phyloP scores from a whole-genome alignment of 2,329 filamentous ascomycete genomes.

The Didymella exigua region DNA sequence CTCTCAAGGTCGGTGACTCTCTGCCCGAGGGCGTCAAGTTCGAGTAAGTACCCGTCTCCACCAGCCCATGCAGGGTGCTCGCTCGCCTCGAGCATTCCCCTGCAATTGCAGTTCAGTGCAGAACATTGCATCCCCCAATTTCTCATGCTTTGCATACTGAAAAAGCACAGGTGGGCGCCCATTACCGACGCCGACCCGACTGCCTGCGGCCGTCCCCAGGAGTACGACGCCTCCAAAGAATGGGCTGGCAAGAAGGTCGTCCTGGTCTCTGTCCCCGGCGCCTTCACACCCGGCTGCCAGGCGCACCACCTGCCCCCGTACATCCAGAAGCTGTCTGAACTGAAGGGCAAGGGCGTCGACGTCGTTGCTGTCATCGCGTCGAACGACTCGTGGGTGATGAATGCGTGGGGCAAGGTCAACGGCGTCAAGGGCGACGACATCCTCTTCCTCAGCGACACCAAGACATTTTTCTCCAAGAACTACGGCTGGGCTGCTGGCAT shows the following conservation, averaged over 20 bases:
- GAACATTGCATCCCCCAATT: neutral
- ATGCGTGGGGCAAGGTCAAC: conserved; percentile 89
- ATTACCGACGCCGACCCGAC: conserved; percentile 75
- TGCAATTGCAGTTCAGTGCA: neutral
- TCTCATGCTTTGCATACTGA: neutral
- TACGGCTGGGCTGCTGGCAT: conserved; percentile 73
- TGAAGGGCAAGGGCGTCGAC: conserved; percentile 83
- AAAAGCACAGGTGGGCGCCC: conserved; percentile 70
- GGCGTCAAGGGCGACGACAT: conserved; percentile 73
- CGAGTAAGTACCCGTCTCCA: conserved; percentile 57
- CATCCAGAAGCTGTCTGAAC: conserved; percentile 70
- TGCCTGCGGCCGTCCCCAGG: conserved; percentile 76
- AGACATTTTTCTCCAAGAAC: conserved; percentile 74
- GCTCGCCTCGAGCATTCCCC: conserved; percentile 2
- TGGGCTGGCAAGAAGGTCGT: conserved; percentile 74
- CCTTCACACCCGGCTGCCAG: conserved; percentile 74
- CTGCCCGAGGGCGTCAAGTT: conserved; percentile 85
- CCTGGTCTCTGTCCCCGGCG: conserved; percentile 69
- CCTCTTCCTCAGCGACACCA: conserved; percentile 77
- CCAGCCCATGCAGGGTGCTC: conserved; percentile 7
- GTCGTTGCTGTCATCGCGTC: conserved; percentile 78
- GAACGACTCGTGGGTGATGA: conserved; percentile 89
- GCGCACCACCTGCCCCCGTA: conserved; percentile 81
- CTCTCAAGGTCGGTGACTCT: conserved; percentile 78
- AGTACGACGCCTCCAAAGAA: conserved; percentile 80